Base-by-base conservation (phyloP, 352 stramenopile species). In the Pythium aristosporum region DNA sequence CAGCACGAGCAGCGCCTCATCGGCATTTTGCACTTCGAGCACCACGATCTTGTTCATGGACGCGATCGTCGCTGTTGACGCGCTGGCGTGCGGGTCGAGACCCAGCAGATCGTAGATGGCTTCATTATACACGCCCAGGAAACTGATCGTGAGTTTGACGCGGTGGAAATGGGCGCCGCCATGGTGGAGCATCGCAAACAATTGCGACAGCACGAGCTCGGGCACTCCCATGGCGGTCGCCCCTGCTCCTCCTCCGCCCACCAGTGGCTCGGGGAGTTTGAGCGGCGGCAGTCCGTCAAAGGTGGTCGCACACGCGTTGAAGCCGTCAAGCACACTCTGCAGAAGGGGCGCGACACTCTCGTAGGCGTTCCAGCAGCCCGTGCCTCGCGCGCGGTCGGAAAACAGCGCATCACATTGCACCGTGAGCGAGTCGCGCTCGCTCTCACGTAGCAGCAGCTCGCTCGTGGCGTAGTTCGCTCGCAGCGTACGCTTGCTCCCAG, bases 81-180 rank as follows among this genome's bases (percentile, higher is more conserved):
- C 47, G 1, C 37, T 54, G 34, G 74, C 69, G 12, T 55, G 42
- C 0, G 61, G 72, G 65, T 91, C 70, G 12, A 94, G 74, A 20
- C 85, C 76, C 0, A 98, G 73, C n/a, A 98, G 75, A 67, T 98
- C 94, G 73, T 93, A 96, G 49, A 99, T 90, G 57, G 94, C 83
- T 76, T 99, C 93, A 30, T 96, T 95, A 69, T 96, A 98, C 15
- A 99, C 95, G 51, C 97, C 96, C 4, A 99, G 72, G 49, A 79
- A 89, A 55, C 81, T 92, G 52, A 91, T 77, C 28, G 84, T 90
- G 46, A 89, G 67, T 32, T 81, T 84, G 21, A 78, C 71, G 42
- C 74, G 76, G 41, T 83, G 66, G 50, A 88, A 79, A 8, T 76
- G 73, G 5, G 58, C 48, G 10, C 75, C 74, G n/a, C 79, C 54